These are phyloP conservation scores for Cutaneotrichosporon sp. DNA, from an alignment of 1,284 basidiomycete species.

Conservation along the genomic window DNA sequence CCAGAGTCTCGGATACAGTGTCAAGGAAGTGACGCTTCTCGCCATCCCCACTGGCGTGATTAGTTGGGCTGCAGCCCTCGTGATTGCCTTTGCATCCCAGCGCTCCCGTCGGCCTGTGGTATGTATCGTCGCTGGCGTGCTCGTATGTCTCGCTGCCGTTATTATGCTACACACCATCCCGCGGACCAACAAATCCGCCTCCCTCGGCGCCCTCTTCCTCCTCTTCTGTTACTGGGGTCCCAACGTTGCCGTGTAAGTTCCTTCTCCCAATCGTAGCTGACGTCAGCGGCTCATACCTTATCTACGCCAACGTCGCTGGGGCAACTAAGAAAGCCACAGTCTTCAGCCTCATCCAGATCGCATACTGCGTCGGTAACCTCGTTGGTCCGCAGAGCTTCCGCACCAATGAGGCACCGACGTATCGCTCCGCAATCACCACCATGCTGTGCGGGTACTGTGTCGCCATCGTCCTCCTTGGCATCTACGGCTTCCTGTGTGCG, in stretches of 20 bases:
- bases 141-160: slow-evolving; percentile 17
- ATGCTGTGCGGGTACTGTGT: slow-evolving; percentile 36
- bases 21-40: slow-evolving; percentile 35
- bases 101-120: slow-evolving; percentile 26
- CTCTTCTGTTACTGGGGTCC: slow-evolving; percentile 33
- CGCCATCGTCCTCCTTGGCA: slow-evolving; percentile 21
- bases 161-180: slow-evolving; percentile 33
- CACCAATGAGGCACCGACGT: slow-evolving; percentile 29
- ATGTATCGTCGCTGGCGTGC: slow-evolving; percentile 22
- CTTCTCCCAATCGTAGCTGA: not conserved
- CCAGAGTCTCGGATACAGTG: slow-evolving; percentile 24
- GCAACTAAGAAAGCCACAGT: slow-evolving; percentile 37
- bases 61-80: slow-evolving; percentile 34
- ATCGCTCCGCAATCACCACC: slow-evolving; percentile 28
- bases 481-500: slow-evolving; percentile 28
- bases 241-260: slow-evolving; percentile 16
- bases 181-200: slow-evolving; percentile 31
- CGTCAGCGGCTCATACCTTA: slow-evolving; percentile 17
- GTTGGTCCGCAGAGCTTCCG: slow-evolving; percentile 37
- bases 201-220: slow-evolving; percentile 31
- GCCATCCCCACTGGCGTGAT: slow-evolving; percentile 42
- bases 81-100: slow-evolving; percentile 29
- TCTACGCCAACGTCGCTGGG: slow-evolving; percentile 37
- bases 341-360: slow-evolving; percentile 34
- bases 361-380: slow-evolving; percentile 30